Base-by-base conservation (phyloP, 2,329 filamentous ascomycete species). In the Hypoxylon sp. region DNA sequence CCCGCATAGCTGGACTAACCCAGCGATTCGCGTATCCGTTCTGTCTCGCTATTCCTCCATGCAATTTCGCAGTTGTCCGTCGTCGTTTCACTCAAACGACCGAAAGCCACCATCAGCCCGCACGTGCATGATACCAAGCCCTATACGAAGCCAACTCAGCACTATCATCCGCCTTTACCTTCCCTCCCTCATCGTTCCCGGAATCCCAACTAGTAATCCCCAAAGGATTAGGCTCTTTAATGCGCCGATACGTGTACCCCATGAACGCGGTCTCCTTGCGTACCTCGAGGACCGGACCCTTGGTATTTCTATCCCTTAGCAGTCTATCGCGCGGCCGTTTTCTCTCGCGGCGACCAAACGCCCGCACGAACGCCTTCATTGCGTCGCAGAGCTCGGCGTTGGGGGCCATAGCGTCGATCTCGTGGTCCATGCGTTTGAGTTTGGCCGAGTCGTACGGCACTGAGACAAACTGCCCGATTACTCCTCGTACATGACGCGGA, bases 271-370 rank as follows among this genome's bases (percentile, higher is more conserved):
- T 92, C 77, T 87, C 87, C 80, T 95, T 97, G 66, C 96, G 88
- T 71, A 96, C 86, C 72, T 93, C 90, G 79, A 98, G 83, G n/a
- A 92, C 94, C 14, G 85, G 83, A 44, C 84, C 85, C 44, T 89
- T 91, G 5, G 91, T 86, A 8, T 83, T 81, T 26, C 85, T 86
- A 78, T 98, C 95, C 47, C 95, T 86, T 29, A 98, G 82, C 63
- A 98, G 81, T 74, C 92, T 91, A 79, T 99, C 96, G n/a, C 94
- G 86, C 0, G 95, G 90, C 68, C 94, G 83, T 79, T 93, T 96
- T 77, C 87, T 90, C 77, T 94, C 91, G 75, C 90, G 91, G 54
- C 82, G 84, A 4, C 86, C 88, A 71, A 82, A 86, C 66, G 81
- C 81, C 29, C 81, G 81, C 19, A 88, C 79, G 72, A 87, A 86